These are phyloP conservation scores for Didymella pomorum DNA, from an alignment of 2,329 filamentous ascomycete species.

Conservation along the genomic window DNA sequence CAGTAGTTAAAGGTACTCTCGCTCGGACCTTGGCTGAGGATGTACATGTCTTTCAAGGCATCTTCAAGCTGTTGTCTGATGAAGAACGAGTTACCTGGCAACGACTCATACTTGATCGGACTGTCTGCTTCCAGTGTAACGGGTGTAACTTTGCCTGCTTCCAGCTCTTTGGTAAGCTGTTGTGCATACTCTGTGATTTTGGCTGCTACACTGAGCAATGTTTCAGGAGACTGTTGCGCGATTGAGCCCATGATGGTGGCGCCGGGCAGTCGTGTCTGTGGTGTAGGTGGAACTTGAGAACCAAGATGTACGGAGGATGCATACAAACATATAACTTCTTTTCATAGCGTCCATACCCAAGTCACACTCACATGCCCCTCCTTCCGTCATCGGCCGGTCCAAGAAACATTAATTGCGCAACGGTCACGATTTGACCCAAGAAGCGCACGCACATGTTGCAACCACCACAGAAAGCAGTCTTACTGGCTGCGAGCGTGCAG, in stretches of 20 bases:
- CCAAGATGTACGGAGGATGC: neutral
- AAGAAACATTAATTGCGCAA: neutral
- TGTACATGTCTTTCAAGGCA: slow-evolving; percentile 57
- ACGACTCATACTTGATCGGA: neutral
- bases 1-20: slow-evolving; percentile 56
- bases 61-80: slow-evolving; percentile 57
- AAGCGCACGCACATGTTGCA: neutral
- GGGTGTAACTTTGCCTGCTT: neutral
- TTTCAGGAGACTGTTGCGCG: neutral
- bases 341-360: neutral
- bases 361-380: neutral
- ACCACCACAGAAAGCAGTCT: neutral
- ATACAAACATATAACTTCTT: neutral
- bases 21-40: slow-evolving; percentile 58
- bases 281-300: neutral
- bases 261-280: neutral
- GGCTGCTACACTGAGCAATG: neutral
- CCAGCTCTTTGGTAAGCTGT: neutral
- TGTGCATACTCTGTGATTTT: neutral
- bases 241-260: neutral
- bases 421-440: neutral
- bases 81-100: slow-evolving; percentile 38
- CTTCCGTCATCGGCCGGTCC: slow-evolving; percentile 18
- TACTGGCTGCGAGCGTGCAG: slow-evolving; percentile 3
- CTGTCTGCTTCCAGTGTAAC: neutral